Evolutionary conservation across 768 basidiomycete species (phyloP).

Genomic region (Tubosaeta brunneosetosa): DNA sequence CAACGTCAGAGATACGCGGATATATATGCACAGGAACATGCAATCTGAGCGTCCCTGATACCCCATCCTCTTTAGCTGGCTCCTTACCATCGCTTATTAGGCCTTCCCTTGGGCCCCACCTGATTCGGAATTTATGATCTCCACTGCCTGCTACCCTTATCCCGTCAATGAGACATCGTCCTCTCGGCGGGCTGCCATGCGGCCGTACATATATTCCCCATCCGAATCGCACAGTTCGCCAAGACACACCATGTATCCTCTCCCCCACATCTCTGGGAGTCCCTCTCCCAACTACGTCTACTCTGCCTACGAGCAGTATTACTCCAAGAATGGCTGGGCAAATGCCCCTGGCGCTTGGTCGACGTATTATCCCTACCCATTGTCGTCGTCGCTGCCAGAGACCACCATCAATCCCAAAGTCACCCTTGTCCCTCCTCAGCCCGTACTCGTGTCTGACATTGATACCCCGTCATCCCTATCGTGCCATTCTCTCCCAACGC

Average conservation of each 20-base stretch:
- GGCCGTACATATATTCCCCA: slow-evolving; percentile 31
- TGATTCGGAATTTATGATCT: slow-evolving; percentile 30
- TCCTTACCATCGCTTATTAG: slow-evolving; percentile 16
- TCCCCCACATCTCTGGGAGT: slow-evolving; percentile 14
- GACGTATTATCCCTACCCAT: slow-evolving; percentile 11
- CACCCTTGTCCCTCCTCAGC: slow-evolving; percentile 23
- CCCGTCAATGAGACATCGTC: slow-evolving; percentile 22
- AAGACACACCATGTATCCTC: slow-evolving; percentile 28
- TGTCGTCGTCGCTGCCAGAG: slow-evolving; percentile 15
- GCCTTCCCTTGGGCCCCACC: slow-evolving; percentile 11
- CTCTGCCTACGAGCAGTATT: slow-evolving; percentile 20
- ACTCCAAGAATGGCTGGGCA: slow-evolving; percentile 19
- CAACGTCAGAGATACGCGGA: slow-evolving; percentile 28
- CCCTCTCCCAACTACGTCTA: slow-evolving; percentile 21
- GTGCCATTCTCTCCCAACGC: slow-evolving; percentile 30
- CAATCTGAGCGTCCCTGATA: slow-evolving; percentile 25
- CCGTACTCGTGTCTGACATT: slow-evolving; percentile 21
- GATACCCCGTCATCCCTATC: slow-evolving; percentile 31
- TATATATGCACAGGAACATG: slow-evolving; percentile 29
- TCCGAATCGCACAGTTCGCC: slow-evolving; percentile 20
- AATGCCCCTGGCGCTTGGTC: slow-evolving; percentile 19
- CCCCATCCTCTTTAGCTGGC: slow-evolving; percentile 18
- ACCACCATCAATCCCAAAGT: slow-evolving; percentile 26
- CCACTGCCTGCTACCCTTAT: slow-evolving; percentile 28
- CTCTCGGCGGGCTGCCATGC: slow-evolving; percentile 15